Conservation (phyloP, 1,284 basidiomycete genomes). For the Cutaneotrichosporon sp. region DNA sequence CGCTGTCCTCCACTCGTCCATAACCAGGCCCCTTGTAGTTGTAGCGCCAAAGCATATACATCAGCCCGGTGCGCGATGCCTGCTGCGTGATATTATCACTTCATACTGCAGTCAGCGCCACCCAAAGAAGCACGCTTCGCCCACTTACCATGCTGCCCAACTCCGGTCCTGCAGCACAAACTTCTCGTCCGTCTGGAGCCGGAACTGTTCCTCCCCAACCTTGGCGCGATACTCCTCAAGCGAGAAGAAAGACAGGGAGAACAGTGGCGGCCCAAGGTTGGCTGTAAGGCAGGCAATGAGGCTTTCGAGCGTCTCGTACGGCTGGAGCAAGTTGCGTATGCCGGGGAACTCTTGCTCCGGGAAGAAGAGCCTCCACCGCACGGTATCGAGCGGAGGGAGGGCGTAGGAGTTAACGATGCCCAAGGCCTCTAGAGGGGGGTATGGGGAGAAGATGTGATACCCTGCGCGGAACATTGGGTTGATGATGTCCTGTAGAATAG, state of each 20-base stretch:
- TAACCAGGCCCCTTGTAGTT: too few species aligned
- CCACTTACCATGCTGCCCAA: too few species aligned
- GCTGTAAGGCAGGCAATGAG: not conserved
- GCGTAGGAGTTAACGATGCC: not conserved
- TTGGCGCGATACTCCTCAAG: not conserved
- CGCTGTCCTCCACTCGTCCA: too few species aligned
- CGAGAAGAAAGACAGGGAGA: not conserved
- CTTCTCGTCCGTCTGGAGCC: not conserved
- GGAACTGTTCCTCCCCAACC: not conserved
- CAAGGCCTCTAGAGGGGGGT: not conserved
- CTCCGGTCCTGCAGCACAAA: not conserved
- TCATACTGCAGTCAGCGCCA: too few species aligned
- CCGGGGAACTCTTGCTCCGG: not conserved
- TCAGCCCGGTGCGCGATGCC: too few species aligned
- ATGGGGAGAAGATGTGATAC: not conserved
- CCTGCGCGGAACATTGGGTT: not conserved
- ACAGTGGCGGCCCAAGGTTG: not conserved
- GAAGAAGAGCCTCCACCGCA: not conserved
- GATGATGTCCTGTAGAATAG: not conserved
- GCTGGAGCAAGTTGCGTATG: not conserved
- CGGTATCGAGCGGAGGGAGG: not conserved
- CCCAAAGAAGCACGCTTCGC: too few species aligned
- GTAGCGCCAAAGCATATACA: too few species aligned
- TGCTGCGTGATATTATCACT: too few species aligned
- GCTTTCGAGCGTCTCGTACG: slow-evolving; percentile 1